Evolutionary conservation across 768 basidiomycete species (phyloP).

Genomic region (Lepiota brunneoincarnata): DNA sequence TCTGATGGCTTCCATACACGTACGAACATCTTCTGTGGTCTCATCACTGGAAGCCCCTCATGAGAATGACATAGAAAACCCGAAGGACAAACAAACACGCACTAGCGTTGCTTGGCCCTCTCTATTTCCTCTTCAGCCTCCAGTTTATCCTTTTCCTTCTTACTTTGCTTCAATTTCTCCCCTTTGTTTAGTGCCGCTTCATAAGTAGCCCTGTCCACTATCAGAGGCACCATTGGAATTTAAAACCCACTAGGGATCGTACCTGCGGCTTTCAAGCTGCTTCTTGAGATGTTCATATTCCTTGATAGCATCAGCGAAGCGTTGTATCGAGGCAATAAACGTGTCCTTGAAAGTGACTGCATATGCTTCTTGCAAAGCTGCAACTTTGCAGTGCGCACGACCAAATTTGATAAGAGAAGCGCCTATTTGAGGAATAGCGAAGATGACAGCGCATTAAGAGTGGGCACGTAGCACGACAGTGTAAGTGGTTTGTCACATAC

Average conservation of each 20-base stretch:
- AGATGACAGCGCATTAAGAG: not conserved
- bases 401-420: constrained; percentile 73
- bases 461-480: too few species aligned
- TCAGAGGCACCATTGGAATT: not conserved
- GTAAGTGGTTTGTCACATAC: constrained; percentile 29
- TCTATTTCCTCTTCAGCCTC: constrained; percentile 85
- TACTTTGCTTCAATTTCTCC: constrained; percentile 63
- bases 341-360: constrained; percentile 71
- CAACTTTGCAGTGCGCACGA: constrained; percentile 81
- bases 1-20: constrained; percentile 75
- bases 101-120: constrained; percentile 74
- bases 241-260: constrained; percentile 16
- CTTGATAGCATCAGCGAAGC: constrained; percentile 70
- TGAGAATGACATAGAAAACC: constrained; percentile 3
- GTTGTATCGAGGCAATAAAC: constrained; percentile 65
- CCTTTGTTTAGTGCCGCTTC: constrained; percentile 73
- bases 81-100: constrained; percentile 13
- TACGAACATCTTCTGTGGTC: constrained; percentile 79
- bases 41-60: constrained; percentile 62
- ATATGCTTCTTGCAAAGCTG: constrained; percentile 81
- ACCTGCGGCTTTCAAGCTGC: constrained; percentile 87
- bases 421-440: constrained; percentile 37
- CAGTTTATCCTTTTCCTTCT: constrained; percentile 78
- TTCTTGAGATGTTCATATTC: constrained; percentile 80
- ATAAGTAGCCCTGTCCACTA: constrained; percentile 55